Conservation (phyloP, 371 early-diverging fungal genomes). For the Phascolomyces articulosus region DNA sequence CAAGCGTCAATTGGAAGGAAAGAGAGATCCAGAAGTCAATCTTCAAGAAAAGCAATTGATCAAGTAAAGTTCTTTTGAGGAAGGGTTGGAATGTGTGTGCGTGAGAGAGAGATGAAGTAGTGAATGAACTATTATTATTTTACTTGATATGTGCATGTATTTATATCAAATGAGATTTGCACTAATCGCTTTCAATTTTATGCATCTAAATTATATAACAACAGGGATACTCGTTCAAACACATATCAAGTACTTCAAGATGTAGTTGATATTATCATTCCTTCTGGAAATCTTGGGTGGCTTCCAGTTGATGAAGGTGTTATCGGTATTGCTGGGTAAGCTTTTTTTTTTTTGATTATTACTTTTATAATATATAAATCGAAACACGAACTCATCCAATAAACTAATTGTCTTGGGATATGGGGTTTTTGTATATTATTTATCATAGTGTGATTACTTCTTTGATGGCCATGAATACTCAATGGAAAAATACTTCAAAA, state of each 20-base stretch:
- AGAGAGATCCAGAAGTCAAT: constrained; percentile 29
- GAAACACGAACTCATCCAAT: too few species aligned
- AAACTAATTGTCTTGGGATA: not conserved
- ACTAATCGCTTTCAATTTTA: too few species aligned
- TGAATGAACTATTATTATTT: not conserved
- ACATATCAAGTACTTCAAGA: constrained; percentile 60
- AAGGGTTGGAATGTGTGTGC: too few species aligned
- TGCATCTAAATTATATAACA: not conserved
- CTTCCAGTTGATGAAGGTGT: constrained; percentile 59
- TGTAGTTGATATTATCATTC: constrained; percentile 61
- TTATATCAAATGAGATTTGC: not conserved
- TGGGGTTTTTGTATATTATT: too few species aligned
- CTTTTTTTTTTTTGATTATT: not conserved
- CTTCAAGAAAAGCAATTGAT: constrained; percentile 34
- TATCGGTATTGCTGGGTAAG: constrained; percentile 68
- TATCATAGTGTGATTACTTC: constrained; percentile 50
- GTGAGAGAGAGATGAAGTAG: not conserved
- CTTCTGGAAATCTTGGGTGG: constrained; percentile 56
- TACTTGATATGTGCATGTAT: not conserved
- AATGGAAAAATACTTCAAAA: constrained; percentile 43
- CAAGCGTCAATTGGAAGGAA: constrained; percentile 4
- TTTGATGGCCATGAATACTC: constrained; percentile 47
- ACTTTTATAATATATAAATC: too few species aligned
- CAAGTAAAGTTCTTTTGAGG: constrained; percentile 26
- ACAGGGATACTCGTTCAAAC: constrained; percentile 40